A percentile compares a stretch with the other conserved stretches of the same genome.
Evolutionary conservation across 1,139 yeast species (phyloP).

Genomic region (Saccharomycopsis crataegensis): DNA sequence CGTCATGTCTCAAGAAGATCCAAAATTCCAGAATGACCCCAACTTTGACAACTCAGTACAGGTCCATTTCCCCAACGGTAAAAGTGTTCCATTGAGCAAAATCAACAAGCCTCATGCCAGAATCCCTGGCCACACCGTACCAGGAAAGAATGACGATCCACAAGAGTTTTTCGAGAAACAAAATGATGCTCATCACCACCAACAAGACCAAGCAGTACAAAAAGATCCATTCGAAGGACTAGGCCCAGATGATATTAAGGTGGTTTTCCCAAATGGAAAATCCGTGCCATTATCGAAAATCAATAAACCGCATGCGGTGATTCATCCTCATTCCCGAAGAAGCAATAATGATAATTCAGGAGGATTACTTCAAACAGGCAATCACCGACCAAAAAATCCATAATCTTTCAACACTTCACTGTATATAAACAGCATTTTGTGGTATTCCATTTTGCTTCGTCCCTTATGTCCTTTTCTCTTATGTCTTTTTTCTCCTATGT

Average conservation of each 20-base stretch:
- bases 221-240: neutral
- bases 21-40: slow-evolving; percentile 12
- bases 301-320: slow-evolving; percentile 16
- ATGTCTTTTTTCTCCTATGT: no score
- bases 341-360: slow-evolving; percentile 1
- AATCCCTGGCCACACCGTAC: slow-evolving; percentile 14
- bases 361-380: slow-evolving; percentile 17
- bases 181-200: neutral
- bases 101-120: slow-evolving; percentile 18
- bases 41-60: slow-evolving; percentile 10
- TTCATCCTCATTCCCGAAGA: neutral
- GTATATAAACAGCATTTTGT: neutral
- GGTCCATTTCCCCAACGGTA: slow-evolving; percentile 15
- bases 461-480: no score
- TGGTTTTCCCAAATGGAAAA: slow-evolving; percentile 16
- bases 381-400: slow-evolving; percentile 12
- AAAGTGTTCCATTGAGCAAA: slow-evolving; percentile 10
- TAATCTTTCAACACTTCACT: neutral
- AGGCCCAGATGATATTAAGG: slow-evolving; percentile 5
- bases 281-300: slow-evolving; percentile 12
- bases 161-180: neutral
- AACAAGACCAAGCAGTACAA: no score
- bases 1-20: neutral
- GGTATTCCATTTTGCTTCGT: no score
- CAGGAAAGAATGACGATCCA: slow-evolving; percentile 2